Conservation (phyloP, 2,329 filamentous ascomycete species). For the Knoxdaviesia capensis region DNA sequence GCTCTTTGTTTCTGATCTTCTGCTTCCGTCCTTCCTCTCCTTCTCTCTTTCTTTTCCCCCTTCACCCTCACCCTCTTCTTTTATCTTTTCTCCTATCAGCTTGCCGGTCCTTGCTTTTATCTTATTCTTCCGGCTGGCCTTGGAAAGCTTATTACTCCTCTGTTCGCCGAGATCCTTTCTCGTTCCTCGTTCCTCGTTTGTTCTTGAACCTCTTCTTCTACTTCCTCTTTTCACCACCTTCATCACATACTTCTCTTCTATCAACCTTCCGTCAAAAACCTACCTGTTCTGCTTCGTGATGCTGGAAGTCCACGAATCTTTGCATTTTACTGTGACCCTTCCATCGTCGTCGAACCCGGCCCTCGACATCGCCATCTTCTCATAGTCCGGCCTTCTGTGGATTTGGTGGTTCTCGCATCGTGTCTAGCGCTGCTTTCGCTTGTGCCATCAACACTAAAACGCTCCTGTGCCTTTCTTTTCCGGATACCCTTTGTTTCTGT, state of each 20-base stretch:
- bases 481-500: not conserved
- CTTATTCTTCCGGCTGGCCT: constrained; percentile 1
- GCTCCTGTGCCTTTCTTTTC: not conserved
- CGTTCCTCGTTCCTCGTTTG: not conserved
- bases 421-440: not conserved
- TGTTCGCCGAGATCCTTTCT: not conserved
- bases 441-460: not conserved
- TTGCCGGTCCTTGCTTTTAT: not conserved
- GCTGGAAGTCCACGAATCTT: no score
- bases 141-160: not conserved
- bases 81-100: not conserved
- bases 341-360: no score
- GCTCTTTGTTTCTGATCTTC: not conserved
- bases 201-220: no score
- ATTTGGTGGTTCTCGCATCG: no score
- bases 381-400: no score
- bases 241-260: no score
- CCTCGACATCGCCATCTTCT: no score
- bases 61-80: not conserved
- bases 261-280: no score
- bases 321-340: no score
- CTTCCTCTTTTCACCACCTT: no score
- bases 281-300: no score
- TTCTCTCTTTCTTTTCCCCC: not conserved
- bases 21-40: not conserved